phyloP scores from a whole-genome alignment of 345 rosid genomes.

The Streptanthus diversifolius region DNA sequence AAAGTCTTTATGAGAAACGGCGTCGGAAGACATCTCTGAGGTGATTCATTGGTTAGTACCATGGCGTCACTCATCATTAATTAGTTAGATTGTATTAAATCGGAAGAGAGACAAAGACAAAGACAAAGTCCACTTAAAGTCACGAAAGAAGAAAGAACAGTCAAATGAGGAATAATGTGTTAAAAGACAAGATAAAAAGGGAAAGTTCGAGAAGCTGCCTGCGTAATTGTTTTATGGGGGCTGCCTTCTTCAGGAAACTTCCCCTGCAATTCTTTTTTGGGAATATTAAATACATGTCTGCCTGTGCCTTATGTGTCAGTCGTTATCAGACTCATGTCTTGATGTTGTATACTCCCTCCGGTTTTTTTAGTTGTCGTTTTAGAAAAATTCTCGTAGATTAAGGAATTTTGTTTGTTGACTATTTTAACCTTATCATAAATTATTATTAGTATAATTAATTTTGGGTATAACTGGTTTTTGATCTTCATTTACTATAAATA shows the following conservation, averaged over 20 bases:
- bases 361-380: too few relatives aligned
- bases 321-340: not conserved
- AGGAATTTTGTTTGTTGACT: too few relatives aligned
- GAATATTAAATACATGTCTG: not conserved
- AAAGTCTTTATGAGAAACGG: conserved; percentile 82
- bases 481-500: too few relatives aligned
- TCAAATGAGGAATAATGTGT: not conserved
- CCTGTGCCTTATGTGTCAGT: not conserved
- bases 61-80: conserved; percentile 18
- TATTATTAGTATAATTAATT: too few relatives aligned
- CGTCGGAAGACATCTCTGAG: conserved; percentile 70
- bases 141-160: not conserved
- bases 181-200: not conserved
- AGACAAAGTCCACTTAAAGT: not conserved
- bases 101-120: not conserved
- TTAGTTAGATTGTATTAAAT: not conserved
- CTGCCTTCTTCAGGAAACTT: conserved; percentile 48
- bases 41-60: conserved; percentile 34
- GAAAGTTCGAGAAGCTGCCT: conserved; percentile 41
- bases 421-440: too few relatives aligned
- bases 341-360: too few relatives aligned
- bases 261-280: conserved; percentile 23
- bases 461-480: too few relatives aligned
- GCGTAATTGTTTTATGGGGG: conserved; percentile 26
- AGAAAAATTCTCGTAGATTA: too few relatives aligned